Percentiles rank a stretch among this genome's conserved stretches.
phyloP scores from a whole-genome alignment of 768 basidiomycete species.

The Suillus paluster region DNA sequence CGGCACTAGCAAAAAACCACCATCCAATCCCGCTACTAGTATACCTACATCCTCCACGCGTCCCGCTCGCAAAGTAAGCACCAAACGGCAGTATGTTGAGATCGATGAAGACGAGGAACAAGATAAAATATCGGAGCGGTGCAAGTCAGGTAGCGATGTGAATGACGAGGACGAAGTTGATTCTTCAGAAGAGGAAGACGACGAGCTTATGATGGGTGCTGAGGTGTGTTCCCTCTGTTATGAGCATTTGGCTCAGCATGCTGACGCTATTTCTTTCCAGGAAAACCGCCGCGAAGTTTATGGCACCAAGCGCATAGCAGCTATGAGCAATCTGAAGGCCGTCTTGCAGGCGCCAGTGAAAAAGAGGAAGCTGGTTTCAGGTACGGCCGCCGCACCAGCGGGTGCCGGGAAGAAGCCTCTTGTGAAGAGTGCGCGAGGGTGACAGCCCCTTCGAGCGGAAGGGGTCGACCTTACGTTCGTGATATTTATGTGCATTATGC shows the following conservation, averaged over 20 bases:
- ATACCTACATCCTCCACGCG: conserved; percentile 13
- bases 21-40: background rate
- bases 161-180: conserved; percentile 33
- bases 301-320: conserved; percentile 31
- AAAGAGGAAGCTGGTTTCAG: conserved; percentile 24
- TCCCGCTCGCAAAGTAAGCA: conserved; percentile 20
- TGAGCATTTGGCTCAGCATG: background rate
- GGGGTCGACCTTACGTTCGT: background rate
- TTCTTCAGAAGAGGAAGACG: conserved; percentile 44
- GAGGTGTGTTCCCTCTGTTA: conserved; percentile 43
- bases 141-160: conserved; percentile 16
- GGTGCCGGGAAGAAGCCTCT: background rate
- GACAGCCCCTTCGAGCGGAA: background rate
- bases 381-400: background rate
- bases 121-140: conserved; percentile 11
- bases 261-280: conserved; percentile 29
- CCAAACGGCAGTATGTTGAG: conserved; percentile 34
- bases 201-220: conserved; percentile 65
- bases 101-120: conserved; percentile 36
- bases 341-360: conserved; percentile 18
- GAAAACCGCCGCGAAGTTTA: conserved; percentile 45
- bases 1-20: background rate
- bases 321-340: conserved; percentile 12
- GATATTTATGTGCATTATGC: background rate
- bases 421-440: background rate